A percentile compares a stretch with the other conserved stretches of the same genome.
These are phyloP conservation scores for Lactarius indigo DNA, from an alignment of 768 basidiomycete species.

Conservation along the genomic window DNA sequence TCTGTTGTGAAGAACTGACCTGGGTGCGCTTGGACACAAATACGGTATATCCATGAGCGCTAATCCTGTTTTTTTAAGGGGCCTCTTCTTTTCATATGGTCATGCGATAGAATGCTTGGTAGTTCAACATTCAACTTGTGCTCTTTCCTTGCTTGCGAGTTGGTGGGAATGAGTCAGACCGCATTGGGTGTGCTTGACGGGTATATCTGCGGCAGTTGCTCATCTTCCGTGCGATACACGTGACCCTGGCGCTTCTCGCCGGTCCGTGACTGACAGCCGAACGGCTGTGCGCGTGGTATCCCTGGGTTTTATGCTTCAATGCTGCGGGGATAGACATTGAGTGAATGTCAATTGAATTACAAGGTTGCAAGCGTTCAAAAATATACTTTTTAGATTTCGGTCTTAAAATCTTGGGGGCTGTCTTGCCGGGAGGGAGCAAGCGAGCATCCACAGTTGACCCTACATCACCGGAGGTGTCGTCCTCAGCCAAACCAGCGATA, in stretches of 20 bases:
- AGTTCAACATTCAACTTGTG: too few species aligned
- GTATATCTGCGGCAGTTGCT: not conserved
- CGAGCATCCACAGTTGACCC: constrained; percentile 76
- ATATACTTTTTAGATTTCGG: not conserved
- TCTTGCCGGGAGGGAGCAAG: constrained; percentile 87
- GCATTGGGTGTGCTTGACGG: not conserved
- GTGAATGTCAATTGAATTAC: not conserved
- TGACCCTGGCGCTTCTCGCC: not conserved
- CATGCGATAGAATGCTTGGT: too few species aligned
- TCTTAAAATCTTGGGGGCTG: not conserved
- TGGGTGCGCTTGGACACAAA: too few species aligned
- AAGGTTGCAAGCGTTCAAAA: not conserved
- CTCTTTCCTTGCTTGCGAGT: not conserved
- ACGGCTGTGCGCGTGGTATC: not conserved
- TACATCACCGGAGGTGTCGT: constrained; percentile 50
- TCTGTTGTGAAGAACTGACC: too few species aligned
- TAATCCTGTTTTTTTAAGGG: too few species aligned
- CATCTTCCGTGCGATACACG: not conserved
- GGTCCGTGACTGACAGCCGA: not conserved
- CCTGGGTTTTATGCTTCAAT: not conserved
- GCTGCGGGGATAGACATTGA: not conserved
- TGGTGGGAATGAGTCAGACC: not conserved
- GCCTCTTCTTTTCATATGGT: too few species aligned
- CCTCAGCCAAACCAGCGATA: constrained; percentile 55
- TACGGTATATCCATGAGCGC: too few species aligned